These are phyloP conservation scores for Komagataella phaffii DNA, from an alignment of 805 yeast species.

Conservation along the genomic window DNA sequence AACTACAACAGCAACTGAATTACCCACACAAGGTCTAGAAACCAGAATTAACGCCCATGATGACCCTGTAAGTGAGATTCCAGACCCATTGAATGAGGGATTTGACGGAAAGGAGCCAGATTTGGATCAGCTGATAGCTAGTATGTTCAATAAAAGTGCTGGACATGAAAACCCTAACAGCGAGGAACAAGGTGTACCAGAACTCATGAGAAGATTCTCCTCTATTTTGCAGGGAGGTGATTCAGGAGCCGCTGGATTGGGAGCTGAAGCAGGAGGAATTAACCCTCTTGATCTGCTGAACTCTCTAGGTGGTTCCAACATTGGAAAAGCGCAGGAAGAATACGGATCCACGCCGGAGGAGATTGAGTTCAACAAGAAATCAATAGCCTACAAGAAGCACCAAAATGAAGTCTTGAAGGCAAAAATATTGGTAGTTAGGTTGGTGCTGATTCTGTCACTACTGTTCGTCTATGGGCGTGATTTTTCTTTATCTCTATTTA, in stretches of 20 bases:
- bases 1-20: not conserved
- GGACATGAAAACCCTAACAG: not conserved
- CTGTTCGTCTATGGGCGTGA: slow-evolving; percentile 2
- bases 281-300: not conserved
- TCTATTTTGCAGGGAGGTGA: slow-evolving; percentile 8
- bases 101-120: slow-evolving; percentile 5
- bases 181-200: slow-evolving; percentile 2
- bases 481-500: slow-evolving; percentile 3
- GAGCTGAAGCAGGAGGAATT: slow-evolving; percentile 1
- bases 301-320: not conserved
- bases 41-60: slow-evolving; percentile 1
- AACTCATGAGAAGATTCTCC: slow-evolving; percentile 16
- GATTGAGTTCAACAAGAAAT: slow-evolving; percentile 6
- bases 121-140: slow-evolving; percentile 5
- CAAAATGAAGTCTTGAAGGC: slow-evolving; percentile 6
- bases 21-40: slow-evolving; percentile 1
- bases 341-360: slow-evolving; percentile 4
- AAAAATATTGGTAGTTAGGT: slow-evolving; percentile 9
- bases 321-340: not conserved
- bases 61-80: slow-evolving; percentile 1
- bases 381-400: slow-evolving; percentile 5
- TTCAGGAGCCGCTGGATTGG: not conserved
- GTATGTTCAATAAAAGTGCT: slow-evolving; percentile 3
- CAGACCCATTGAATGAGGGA: not conserved
- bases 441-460: slow-evolving; percentile 3